Conservation (phyloP, 2,329 filamentous ascomycete genomes). For the Colletotrichum cuscutae region DNA sequence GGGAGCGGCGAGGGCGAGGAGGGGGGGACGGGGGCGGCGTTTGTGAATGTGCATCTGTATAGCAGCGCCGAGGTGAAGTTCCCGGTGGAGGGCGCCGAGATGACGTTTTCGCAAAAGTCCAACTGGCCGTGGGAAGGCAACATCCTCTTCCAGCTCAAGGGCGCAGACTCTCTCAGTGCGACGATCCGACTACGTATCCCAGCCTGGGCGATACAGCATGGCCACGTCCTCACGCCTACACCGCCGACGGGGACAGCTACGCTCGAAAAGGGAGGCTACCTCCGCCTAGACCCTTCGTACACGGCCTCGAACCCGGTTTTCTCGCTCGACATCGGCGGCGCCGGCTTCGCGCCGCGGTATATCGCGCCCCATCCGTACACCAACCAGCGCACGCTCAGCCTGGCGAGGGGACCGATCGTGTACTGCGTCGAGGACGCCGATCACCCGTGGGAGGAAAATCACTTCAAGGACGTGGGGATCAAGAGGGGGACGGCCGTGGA, state of each 20-base stretch:
- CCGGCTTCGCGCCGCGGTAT: slow-evolving; percentile 57
- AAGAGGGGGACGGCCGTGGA: slow-evolving; percentile 34
- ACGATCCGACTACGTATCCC: slow-evolving; percentile 64
- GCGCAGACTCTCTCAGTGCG: slow-evolving; percentile 42
- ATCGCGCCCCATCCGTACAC: slow-evolving; percentile 66
- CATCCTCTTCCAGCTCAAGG: slow-evolving; percentile 54
- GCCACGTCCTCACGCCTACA: slow-evolving; percentile 48
- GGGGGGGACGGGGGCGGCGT: slow-evolving; percentile 39
- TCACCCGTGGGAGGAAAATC: slow-evolving; percentile 64
- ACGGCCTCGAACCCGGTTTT: slow-evolving; percentile 52
- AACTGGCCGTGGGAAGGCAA: slow-evolving; percentile 68
- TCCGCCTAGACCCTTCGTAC: slow-evolving; percentile 55
- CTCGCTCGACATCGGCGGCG: slow-evolving; percentile 52
- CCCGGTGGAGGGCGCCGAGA: slow-evolving; percentile 42
- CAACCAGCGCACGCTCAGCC: slow-evolving; percentile 62
- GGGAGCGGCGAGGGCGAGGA: slow-evolving; percentile 33
- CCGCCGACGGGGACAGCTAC: slow-evolving; percentile 43
- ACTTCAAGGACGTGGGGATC: slow-evolving; percentile 60
- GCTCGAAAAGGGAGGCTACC: slow-evolving; percentile 58
- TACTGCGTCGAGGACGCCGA: slow-evolving; percentile 71
- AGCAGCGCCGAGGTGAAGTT: slow-evolving; percentile 58
- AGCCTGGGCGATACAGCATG: slow-evolving; percentile 54
- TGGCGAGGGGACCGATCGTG: slow-evolving; percentile 67
- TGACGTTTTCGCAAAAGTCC: slow-evolving; percentile 59
- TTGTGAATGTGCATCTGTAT: slow-evolving; percentile 67